Evolutionary conservation across 1,284 basidiomycete species (phyloP).

Genomic region (Malassezia cuniculi): DNA sequence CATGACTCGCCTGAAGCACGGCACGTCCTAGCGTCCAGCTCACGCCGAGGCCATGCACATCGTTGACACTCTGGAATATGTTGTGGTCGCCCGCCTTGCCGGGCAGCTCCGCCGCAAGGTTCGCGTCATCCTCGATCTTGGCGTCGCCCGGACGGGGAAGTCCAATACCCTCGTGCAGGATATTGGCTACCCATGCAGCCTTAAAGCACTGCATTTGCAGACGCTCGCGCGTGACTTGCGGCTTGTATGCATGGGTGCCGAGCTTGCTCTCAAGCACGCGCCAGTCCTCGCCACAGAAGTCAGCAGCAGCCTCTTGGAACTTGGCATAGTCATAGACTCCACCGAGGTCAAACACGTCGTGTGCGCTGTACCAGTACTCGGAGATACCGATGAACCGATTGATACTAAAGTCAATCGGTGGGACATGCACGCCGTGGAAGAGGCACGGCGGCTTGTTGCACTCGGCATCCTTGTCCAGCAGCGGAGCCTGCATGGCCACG

Average conservation of each 20-base stretch:
- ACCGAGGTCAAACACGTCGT: constrained; percentile 85
- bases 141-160: constrained; percentile 77
- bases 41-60: constrained; percentile 79
- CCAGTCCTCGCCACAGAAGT: constrained; percentile 77
- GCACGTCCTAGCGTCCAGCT: constrained; percentile 97
- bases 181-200: constrained; percentile 91
- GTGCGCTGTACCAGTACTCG: constrained; percentile 98
- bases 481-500: constrained; percentile 58
- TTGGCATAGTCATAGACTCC: constrained; percentile 90
- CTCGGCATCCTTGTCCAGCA: constrained; percentile 72
- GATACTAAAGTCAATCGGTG: constrained; percentile 60
- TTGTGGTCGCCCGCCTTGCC: constrained; percentile 35
- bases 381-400: constrained; percentile 93
- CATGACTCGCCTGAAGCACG: constrained; percentile 78
- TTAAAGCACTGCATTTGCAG: constrained; percentile 99
- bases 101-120: constrained; percentile 30
- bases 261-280: constrained; percentile 55
- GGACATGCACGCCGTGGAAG: constrained; percentile 94
- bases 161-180: constrained; percentile 88
- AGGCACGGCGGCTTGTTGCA: constrained; percentile 77
- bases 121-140: constrained; percentile 26
- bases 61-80: constrained; percentile 79
- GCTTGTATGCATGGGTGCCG: constrained; percentile 13
- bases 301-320: constrained; percentile 79
- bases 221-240: constrained; percentile 61